Evolutionary conservation across 148 eudicot genomes (phyloP), one percentile per base, ranked within the genome.

Genomic region (Euryodendron excelsum): DNA sequence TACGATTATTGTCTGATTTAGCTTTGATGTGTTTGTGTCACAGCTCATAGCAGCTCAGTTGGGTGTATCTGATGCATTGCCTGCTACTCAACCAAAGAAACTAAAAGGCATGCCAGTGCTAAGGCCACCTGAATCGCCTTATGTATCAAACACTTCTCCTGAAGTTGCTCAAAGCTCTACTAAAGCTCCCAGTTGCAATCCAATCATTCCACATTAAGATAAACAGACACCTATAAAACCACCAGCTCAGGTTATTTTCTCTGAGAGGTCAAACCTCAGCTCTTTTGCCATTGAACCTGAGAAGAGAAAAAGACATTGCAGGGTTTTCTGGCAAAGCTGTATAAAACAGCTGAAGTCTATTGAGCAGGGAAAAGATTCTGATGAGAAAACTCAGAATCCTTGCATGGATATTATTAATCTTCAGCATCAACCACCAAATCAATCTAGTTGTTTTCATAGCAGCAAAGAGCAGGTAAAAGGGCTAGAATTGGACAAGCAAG

Each of bases 221-320:
- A 44, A 63, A 25, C 58, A 53, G 52, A 20, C 4, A 48, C 28
- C 50, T 39, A 31, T 67, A 41, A 30, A 72, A 74, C 58, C 15
- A 30, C 31, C 56, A 55, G 25, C 31, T 37, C 45, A 11, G 41
- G 77, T 44, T 9, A 36, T 12, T 27, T 17, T 28, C 77, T 58
- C 71, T 41, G 52, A 71, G 59, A 13, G 45, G 47, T 33, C 78
- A 50, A 47, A 72, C 27, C 21, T 8, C 31, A 64, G 76, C 68
- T 66, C 67, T 77, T 75, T 71, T 45, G 75, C 53, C 61, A 73
- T 34, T 1, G 78, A 60, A 80, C 59, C 85, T 39, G 68, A 17
- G 33, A 78, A 76, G 11, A 77, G 80, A 72, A 78, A 77, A 74
- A 84, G 86, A 77, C 80, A 74, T 28, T 76, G 83, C 75, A 75